Conservation (phyloP, 495 filamentous ascomycete species). For the Clavariopsis aquatica region DNA sequence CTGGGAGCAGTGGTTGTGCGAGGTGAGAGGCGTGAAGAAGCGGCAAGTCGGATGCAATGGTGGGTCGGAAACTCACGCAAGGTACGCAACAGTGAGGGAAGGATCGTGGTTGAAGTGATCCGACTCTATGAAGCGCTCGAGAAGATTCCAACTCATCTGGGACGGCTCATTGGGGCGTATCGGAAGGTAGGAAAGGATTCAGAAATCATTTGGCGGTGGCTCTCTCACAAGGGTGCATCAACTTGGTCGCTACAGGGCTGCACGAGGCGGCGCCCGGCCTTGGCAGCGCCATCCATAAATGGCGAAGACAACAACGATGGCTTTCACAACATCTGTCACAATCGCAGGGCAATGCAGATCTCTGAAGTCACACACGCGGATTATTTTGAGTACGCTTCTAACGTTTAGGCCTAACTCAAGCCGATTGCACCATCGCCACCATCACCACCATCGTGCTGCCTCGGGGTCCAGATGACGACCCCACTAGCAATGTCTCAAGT, state of each 20-base stretch:
- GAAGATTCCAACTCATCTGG: constrained; percentile 59
- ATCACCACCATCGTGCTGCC: neutral
- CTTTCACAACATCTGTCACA: neutral
- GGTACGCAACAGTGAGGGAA: constrained; percentile 75
- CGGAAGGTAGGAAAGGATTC: constrained; percentile 7
- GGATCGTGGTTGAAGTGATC: constrained; percentile 82
- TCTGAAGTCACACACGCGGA: neutral
- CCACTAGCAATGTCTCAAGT: neutral
- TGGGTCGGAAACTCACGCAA: constrained; percentile 59
- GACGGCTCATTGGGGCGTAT: constrained; percentile 37
- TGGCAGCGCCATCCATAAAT: neutral
- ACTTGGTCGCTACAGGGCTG: neutral
- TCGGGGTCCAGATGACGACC: neutral
- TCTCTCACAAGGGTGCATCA: constrained; percentile 13
- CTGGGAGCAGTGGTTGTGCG: constrained; percentile 18
- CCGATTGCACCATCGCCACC: neutral
- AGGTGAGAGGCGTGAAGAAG: too few species aligned
- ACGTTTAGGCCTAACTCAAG: neutral
- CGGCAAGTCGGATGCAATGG: constrained; percentile 18
- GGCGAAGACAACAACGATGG: neutral
- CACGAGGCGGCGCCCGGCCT: neutral
- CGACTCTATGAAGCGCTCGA: constrained; percentile 76
- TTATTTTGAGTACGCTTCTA: neutral
- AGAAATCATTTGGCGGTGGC: constrained; percentile 1
- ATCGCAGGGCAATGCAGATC: neutral